Percentiles rank a stretch among this genome's conserved stretches.
phyloP scores from a whole-genome alignment of 768 basidiomycete species.

The Lentinula raphanica region DNA sequence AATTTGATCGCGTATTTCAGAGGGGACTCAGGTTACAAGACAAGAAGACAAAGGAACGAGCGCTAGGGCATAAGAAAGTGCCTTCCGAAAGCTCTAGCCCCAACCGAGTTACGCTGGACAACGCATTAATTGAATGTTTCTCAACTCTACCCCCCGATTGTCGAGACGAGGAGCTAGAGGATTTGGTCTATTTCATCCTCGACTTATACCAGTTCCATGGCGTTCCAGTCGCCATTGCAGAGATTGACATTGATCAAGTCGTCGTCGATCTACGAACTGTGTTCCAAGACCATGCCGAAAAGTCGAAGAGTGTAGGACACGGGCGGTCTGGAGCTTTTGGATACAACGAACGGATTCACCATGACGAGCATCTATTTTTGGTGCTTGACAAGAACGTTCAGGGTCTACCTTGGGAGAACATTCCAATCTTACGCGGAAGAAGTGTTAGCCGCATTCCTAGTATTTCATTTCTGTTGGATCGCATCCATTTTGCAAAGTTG shows the following conservation, averaged over 20 bases:
- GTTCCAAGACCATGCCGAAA: slow-evolving; percentile 64
- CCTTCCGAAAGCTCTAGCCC: slow-evolving; percentile 27
- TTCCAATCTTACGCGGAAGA: slow-evolving; percentile 77
- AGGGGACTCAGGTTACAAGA: slow-evolving; percentile 56
- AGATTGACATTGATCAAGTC: slow-evolving; percentile 90
- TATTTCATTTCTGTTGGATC: slow-evolving; percentile 81
- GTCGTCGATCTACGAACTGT: slow-evolving; percentile 74
- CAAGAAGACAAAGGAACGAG: slow-evolving; percentile 46
- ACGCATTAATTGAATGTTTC: slow-evolving; percentile 79
- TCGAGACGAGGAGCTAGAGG: slow-evolving; percentile 91
- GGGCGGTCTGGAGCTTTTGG: slow-evolving; percentile 2
- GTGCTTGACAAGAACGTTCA: slow-evolving; percentile 88
- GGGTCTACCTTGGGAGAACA: slow-evolving; percentile 92
- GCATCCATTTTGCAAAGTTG: slow-evolving; percentile 54
- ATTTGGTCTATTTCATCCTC: slow-evolving; percentile 87
- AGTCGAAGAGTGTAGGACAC: slow-evolving; percentile 19
- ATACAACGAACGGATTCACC: slow-evolving; percentile 3
- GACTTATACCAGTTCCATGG: slow-evolving; percentile 95
- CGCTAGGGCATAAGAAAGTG: slow-evolving; percentile 28
- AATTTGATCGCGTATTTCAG: slow-evolving; percentile 74
- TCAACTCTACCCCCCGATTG: slow-evolving; percentile 77
- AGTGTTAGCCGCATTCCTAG: slow-evolving; percentile 93
- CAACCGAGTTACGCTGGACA: slow-evolving; percentile 56
- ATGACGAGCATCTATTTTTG: slow-evolving; percentile 78
- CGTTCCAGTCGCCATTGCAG: slow-evolving; percentile 79